Evolutionary conservation across 352 stramenopile genomes (phyloP).

Genomic region (Detonula confervacea): DNA sequence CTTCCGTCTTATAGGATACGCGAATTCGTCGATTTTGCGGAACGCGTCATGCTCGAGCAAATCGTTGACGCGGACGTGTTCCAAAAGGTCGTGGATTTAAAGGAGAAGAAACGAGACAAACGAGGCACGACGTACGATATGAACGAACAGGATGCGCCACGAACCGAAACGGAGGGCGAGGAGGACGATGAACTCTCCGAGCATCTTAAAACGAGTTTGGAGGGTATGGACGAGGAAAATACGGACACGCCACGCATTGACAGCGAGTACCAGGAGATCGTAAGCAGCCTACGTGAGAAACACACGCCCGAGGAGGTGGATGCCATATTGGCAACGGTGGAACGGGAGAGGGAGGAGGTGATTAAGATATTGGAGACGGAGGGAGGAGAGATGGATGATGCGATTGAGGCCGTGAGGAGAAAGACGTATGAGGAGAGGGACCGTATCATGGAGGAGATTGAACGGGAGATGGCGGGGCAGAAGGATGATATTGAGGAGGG

Average conservation of each 20-base stretch:
- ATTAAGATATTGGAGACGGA: constrained; percentile 77
- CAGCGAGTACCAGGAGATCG: constrained; percentile 65
- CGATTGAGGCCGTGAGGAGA: constrained; percentile 61
- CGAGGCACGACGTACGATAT: constrained; percentile 14
- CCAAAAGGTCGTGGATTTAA: constrained; percentile 70
- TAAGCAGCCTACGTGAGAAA: constrained; percentile 66
- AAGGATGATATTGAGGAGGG: constrained; percentile 21
- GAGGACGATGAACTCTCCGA: constrained; percentile 44
- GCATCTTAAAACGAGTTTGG: constrained; percentile 21
- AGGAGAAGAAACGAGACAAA: constrained; percentile 33
- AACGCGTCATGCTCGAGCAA: constrained; percentile 76
- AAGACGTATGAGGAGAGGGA: constrained; percentile 63
- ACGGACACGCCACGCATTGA: constrained; percentile 56
- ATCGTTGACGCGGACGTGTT: constrained; percentile 77
- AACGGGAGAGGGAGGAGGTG: constrained; percentile 73
- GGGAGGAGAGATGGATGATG: constrained; percentile 80
- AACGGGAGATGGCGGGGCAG: constrained; percentile 21
- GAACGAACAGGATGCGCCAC: constrained; percentile 22
- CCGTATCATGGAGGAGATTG: constrained; percentile 44
- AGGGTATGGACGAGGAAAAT: constrained; percentile 21
- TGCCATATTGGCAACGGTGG: constrained; percentile 75
- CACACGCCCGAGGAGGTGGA: constrained; percentile 75
- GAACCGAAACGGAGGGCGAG: constrained; percentile 47
- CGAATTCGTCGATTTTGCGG: constrained; percentile 76
- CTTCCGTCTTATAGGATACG: constrained; percentile 70